These are phyloP conservation scores for Blepharisma stoltei DNA, from an alignment of 73 alveolate species.

Conservation along the genomic window DNA sequence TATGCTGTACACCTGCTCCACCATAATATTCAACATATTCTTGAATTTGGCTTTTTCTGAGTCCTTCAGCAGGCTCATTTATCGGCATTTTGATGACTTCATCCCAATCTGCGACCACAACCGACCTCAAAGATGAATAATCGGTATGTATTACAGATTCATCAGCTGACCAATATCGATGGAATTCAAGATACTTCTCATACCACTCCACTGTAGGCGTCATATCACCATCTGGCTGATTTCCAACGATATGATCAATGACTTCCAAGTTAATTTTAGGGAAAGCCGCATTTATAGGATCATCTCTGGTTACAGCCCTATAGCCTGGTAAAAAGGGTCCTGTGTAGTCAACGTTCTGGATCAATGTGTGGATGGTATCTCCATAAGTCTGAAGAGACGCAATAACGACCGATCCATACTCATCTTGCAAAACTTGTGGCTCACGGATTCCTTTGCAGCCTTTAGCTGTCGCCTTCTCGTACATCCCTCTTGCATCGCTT, in stretches of 20 bases:
- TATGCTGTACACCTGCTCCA: constrained; percentile 73
- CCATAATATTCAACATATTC: constrained; percentile 85
- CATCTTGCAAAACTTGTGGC: constrained; percentile 72
- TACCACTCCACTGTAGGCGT: constrained; percentile 80
- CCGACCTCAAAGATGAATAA: constrained; percentile 74
- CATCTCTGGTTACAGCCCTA: constrained; percentile 49
- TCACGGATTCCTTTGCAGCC: constrained; percentile 75
- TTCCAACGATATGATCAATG: constrained; percentile 84
- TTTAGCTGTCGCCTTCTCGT: constrained; percentile 74
- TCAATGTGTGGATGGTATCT: constrained; percentile 79
- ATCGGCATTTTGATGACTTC: constrained; percentile 86
- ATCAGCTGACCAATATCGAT: constrained; percentile 86
- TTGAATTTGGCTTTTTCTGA: constrained; percentile 76
- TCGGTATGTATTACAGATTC: constrained; percentile 84
- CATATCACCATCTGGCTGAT: constrained; percentile 82
- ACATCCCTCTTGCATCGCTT: constrained; percentile 75
- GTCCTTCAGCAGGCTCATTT: constrained; percentile 88
- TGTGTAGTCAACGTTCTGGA: constrained; percentile 73
- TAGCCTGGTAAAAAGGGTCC: constrained; percentile 89
- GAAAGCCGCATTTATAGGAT: constrained; percentile 56
- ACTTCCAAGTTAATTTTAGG: constrained; percentile 46
- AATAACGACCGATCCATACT: constrained; percentile 67
- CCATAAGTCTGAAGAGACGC: constrained; percentile 87
- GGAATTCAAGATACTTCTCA: constrained; percentile 86
- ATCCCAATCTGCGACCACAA: constrained; percentile 84